A percentile compares a stretch with the other conserved stretches of the same genome.
Evolutionary conservation across 1,284 basidiomycete species (phyloP).

Genomic region (Ustilago loliicola): DNA sequence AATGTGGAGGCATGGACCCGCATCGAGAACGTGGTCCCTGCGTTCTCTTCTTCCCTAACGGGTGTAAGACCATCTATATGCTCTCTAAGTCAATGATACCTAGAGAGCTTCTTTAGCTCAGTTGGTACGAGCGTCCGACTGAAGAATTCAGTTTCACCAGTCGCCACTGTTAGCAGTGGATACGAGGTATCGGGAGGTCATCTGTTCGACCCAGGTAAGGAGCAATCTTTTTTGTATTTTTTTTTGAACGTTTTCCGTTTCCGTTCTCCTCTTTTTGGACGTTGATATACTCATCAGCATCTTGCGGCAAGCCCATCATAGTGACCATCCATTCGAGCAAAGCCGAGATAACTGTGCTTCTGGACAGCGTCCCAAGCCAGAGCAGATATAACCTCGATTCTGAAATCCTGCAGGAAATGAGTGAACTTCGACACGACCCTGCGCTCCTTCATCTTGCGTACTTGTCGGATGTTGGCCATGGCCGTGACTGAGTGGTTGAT

Average conservation of each 20-base stretch:
- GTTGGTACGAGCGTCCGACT: slow-evolving; percentile 62
- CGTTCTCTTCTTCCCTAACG: neutral
- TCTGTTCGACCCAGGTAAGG: slow-evolving; percentile 57
- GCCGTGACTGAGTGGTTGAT: no score
- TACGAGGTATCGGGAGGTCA: slow-evolving; percentile 45
- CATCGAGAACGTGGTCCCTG: slow-evolving; percentile 2
- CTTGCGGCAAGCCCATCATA: no score
- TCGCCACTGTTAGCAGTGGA: slow-evolving; percentile 28
- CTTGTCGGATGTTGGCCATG: no score
- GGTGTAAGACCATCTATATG: neutral
- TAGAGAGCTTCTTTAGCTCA: slow-evolving; percentile 51
- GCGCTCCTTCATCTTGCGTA: no score
- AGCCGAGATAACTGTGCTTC: no score
- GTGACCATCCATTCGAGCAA: no score
- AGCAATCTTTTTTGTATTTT: slow-evolving; percentile 36
- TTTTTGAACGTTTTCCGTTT: slow-evolving; percentile 1
- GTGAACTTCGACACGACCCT: no score
- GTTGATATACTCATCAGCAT: no score
- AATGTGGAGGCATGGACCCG: slow-evolving; percentile 14
- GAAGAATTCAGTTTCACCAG: slow-evolving; percentile 50
- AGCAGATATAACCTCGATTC: no score
- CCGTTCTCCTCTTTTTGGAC: neutral
- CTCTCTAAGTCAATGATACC: accelerated
- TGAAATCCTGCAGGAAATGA: no score
- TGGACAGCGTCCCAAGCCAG: no score